Evolutionary conservation across 495 filamentous ascomycete genomes (phyloP).

Genomic region (Cairneyella variabilis): DNA sequence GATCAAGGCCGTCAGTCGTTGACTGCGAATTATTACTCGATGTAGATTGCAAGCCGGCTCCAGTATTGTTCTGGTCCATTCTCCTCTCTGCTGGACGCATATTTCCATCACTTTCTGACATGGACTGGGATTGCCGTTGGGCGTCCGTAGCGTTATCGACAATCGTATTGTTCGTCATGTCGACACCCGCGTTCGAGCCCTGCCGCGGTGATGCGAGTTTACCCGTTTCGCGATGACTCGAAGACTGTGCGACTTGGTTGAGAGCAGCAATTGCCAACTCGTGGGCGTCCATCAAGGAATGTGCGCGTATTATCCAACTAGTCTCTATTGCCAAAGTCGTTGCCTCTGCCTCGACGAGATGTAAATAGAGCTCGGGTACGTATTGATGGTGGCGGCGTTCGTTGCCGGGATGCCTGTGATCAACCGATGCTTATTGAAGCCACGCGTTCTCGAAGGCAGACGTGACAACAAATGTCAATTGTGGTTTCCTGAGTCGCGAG

Average conservation of each 20-base stretch:
- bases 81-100: slow-evolving; percentile 2
- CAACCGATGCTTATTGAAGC: slow-evolving; percentile 1
- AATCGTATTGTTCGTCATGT: slow-evolving; percentile 19
- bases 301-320: background rate
- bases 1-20: slow-evolving; percentile 20
- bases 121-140: background rate
- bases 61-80: slow-evolving; percentile 1
- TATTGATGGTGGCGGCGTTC: background rate
- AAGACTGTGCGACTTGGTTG: slow-evolving; percentile 15
- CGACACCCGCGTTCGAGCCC: slow-evolving; percentile 12
- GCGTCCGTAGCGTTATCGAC: slow-evolving; percentile 2
- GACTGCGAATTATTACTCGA: slow-evolving; percentile 23
- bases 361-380: background rate
- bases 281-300: slow-evolving; percentile 15
- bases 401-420: slow-evolving; percentile 3
- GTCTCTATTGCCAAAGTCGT: background rate
- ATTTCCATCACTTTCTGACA: background rate
- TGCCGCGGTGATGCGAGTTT: slow-evolving; percentile 8
- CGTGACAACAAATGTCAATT: background rate
- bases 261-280: slow-evolving; percentile 21
- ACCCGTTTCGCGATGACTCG: slow-evolving; percentile 17
- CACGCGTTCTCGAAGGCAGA: slow-evolving; percentile 11
- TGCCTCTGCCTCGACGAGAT: background rate
- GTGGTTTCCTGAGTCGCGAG: background rate
- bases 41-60: background rate